Conservation (phyloP, 2,329 filamentous ascomycete genomes). For the Trichophyton benhamiae region DNA sequence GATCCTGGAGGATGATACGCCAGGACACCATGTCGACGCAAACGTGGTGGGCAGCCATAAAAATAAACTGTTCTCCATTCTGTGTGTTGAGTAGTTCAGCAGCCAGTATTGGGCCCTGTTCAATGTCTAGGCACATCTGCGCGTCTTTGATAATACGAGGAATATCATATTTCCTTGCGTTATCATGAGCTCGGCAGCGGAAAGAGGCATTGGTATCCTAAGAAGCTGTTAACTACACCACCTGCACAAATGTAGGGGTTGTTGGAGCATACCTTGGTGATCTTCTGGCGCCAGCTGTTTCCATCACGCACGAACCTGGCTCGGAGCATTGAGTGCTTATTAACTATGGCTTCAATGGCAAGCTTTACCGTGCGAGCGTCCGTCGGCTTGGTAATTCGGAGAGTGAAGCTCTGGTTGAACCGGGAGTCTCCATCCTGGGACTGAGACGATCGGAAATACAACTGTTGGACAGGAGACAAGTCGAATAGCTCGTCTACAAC, state of each 20-base stretch:
- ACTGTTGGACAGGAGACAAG: slow-evolving; percentile 17
- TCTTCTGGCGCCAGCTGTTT: slow-evolving; percentile 11
- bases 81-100: slow-evolving; percentile 25
- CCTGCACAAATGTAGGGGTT: slow-evolving; percentile 19
- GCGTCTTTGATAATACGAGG: slow-evolving; percentile 12
- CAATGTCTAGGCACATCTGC: slow-evolving; percentile 24
- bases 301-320: slow-evolving; percentile 13
- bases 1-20: slow-evolving; percentile 13
- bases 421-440: slow-evolving; percentile 5
- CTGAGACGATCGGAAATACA: slow-evolving; percentile 13
- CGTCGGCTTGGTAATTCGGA: slow-evolving; percentile 9
- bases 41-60: slow-evolving; percentile 25
- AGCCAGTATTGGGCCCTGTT: slow-evolving; percentile 17
- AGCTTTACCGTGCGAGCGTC: slow-evolving; percentile 1
- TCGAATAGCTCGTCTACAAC: slow-evolving; percentile 12
- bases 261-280: slow-evolving; percentile 18
- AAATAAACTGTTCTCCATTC: slow-evolving; percentile 16
- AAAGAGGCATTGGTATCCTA: slow-evolving; percentile 11
- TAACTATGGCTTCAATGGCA: slow-evolving; percentile 12
- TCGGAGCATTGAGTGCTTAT: slow-evolving; percentile 17
- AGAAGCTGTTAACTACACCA: slow-evolving; percentile 10
- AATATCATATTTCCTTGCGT: slow-evolving; percentile 17
- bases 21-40: slow-evolving; percentile 17
- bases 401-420: slow-evolving; percentile 19
- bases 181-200: slow-evolving; percentile 9